A percentile compares a stretch with the other conserved stretches of the same genome.
phyloP scores from a whole-genome alignment of 441 rosid species.

The Erodium chrysanthum region DNA sequence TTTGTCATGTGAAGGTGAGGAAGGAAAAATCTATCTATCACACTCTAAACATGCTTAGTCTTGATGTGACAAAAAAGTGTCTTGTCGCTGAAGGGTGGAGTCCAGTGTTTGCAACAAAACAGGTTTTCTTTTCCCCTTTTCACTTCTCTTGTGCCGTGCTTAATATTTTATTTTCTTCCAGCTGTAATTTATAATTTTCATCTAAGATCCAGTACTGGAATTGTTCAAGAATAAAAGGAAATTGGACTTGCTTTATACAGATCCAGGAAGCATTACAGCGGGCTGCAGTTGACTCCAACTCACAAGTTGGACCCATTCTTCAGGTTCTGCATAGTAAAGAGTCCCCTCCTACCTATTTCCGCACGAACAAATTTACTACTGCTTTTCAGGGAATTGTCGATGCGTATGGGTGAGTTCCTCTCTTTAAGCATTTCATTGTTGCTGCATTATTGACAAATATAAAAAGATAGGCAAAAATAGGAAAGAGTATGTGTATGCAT shows the following conservation, averaged over 20 bases:
- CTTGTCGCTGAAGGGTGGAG: slow-evolving; percentile 79
- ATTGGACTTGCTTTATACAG: slow-evolving; percentile 25
- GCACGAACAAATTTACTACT: slow-evolving; percentile 56
- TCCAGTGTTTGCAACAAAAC: slow-evolving; percentile 56
- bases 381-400: slow-evolving; percentile 81
- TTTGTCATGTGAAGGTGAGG: slow-evolving; percentile 34
- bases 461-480: background rate
- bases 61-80: slow-evolving; percentile 71
- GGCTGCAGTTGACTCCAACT: slow-evolving; percentile 58
- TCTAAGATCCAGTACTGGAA: background rate
- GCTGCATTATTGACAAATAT: background rate
- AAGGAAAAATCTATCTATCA: slow-evolving; percentile 68
- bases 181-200: background rate
- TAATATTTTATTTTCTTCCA: background rate
- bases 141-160: background rate
- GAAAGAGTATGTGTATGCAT: background rate
- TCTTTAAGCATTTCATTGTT: background rate
- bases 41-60: slow-evolving; percentile 64
- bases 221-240: background rate
- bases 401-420: slow-evolving; percentile 60
- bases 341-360: slow-evolving; percentile 63
- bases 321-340: slow-evolving; percentile 56
- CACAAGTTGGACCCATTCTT: slow-evolving; percentile 63
- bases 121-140: slow-evolving; percentile 24
- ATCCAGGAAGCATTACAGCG: slow-evolving; percentile 57